Evolutionary conservation across 495 filamentous ascomycete species (phyloP).

Genomic region (Lineolata rhizophorae): DNA sequence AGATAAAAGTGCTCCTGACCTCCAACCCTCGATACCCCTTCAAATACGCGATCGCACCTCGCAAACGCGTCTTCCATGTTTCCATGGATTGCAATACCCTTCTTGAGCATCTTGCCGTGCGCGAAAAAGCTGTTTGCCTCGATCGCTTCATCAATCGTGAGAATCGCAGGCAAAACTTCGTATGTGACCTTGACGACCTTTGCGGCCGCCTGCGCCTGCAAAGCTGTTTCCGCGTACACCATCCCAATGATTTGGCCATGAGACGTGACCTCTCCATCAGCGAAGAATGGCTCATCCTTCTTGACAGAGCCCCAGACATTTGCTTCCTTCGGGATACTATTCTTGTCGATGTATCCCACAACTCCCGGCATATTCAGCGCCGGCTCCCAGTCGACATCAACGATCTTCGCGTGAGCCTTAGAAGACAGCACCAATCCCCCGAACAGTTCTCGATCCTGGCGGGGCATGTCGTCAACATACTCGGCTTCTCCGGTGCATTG

Average conservation of each 20-base stretch:
- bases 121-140: slow-evolving; percentile 18
- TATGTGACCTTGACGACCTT: slow-evolving; percentile 18
- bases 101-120: slow-evolving; percentile 14
- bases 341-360: slow-evolving; percentile 19
- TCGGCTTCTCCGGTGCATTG: slow-evolving; percentile 23
- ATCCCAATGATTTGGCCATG: slow-evolving; percentile 21
- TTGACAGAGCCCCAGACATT: slow-evolving; percentile 18
- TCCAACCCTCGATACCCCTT: slow-evolving; percentile 19
- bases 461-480: slow-evolving; percentile 21
- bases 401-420: slow-evolving; percentile 21
- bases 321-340: slow-evolving; percentile 17
- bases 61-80: slow-evolving; percentile 16
- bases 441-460: slow-evolving; percentile 17
- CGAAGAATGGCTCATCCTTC: slow-evolving; percentile 22
- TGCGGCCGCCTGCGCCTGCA: slow-evolving; percentile 18
- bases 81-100: no score
- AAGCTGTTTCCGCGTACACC: slow-evolving; percentile 20
- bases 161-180: slow-evolving; percentile 18
- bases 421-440: slow-evolving; percentile 18
- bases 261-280: slow-evolving; percentile 17
- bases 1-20: slow-evolving; percentile 25
- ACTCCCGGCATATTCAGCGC: slow-evolving; percentile 22
- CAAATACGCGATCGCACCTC: slow-evolving; percentile 17
- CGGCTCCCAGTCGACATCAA: slow-evolving; percentile 18
- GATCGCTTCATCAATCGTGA: slow-evolving; percentile 27